Evolutionary conservation across 805 yeast genomes (phyloP), one percentile per base, ranked within the genome.

Genomic region (Starmerella scarabaei): DNA sequence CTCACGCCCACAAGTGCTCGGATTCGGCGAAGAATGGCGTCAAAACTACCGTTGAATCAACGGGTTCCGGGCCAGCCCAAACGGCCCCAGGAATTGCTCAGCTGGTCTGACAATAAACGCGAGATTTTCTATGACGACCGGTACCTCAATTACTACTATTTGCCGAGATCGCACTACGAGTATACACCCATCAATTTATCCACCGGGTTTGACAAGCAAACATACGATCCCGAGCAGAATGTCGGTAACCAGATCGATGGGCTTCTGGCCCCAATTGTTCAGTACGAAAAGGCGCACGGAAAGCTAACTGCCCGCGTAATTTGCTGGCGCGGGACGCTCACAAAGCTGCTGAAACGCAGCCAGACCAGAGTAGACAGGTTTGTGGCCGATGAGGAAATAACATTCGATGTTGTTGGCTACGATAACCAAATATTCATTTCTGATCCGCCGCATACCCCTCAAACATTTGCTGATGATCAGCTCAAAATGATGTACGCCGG

Each of bases 311-410:
- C 73, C 1, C 81, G 84, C 51, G 69, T 91, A 23, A 64, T 91
- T 18, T 76, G 94, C 0, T 84, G 82, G 71, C 67, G 96, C 51
- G 97, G 96, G 0, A 60, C 83, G 27, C 73, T 88, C 75, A 76
- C 85, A 24, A 71, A 73, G 42, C 60, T 88, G 28, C 62, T 91
- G 60, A 67, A 77, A 5, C 62, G 82, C 19, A 83, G 88, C 2
- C 78, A 75, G 54, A 36, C 29, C 4, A 67, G 69, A 41, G 27
- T 15, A 6, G 35, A 38, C 14, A 32, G 34, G 29, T 54, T 64
- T 15, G 65, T 37, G 5, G 27, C 24, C 5, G 24, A 67, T 21
- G 77, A 77, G 39, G 68, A 69, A 15, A 57, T 85, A 3, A 74
- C 73, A 41, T 60, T 80, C 35, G 75, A 82, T 47, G 61, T 81